These are phyloP conservation scores for Trichoderma orchidacearum DNA, from an alignment of 495 filamentous ascomycete species.

Conservation along the genomic window DNA sequence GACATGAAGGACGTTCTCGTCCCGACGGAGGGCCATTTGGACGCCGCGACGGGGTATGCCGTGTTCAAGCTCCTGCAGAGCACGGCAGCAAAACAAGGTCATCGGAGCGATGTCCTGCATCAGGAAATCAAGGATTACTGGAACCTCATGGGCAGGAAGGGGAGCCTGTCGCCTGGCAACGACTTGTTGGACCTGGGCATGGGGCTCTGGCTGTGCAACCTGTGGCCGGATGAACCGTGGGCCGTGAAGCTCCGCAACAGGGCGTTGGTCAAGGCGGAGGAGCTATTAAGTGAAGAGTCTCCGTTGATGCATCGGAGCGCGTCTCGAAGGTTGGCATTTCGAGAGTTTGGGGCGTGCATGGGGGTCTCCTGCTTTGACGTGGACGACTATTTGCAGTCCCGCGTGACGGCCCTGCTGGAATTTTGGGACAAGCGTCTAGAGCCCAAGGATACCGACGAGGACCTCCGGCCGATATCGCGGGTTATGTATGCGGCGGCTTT, in stretches of 20 bases:
- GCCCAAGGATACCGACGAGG: constrained; percentile 25
- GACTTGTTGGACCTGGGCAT: constrained; percentile 52
- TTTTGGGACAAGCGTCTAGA: constrained; percentile 38
- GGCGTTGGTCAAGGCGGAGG: constrained; percentile 32
- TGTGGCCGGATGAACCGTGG: constrained; percentile 39
- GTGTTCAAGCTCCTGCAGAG: constrained; percentile 40
- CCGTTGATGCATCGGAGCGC: constrained; percentile 22
- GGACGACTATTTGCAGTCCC: constrained; percentile 21
- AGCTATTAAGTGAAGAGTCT: constrained; percentile 11
- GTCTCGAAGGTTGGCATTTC: constrained; percentile 41
- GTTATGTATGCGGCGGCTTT: constrained; percentile 57
- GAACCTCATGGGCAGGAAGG: constrained; percentile 37
- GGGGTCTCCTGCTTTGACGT: constrained; percentile 42
- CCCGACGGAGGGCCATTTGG: constrained; percentile 42
- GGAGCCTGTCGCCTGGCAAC: constrained; percentile 31
- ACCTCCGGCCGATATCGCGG: constrained; percentile 43
- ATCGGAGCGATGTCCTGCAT: constrained; percentile 19
- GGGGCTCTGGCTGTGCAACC: constrained; percentile 51
- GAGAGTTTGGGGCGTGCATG: constrained; percentile 48
- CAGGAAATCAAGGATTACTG: constrained; percentile 46
- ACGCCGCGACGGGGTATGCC: constrained; percentile 48
- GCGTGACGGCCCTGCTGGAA: constrained; percentile 32
- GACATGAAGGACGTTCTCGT: constrained; percentile 39
- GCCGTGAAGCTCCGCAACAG: constrained; percentile 25
- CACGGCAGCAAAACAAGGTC: constrained; percentile 17